phyloP scores from a whole-genome alignment of 1,284 basidiomycete species.

The Golubevia sp. region DNA sequence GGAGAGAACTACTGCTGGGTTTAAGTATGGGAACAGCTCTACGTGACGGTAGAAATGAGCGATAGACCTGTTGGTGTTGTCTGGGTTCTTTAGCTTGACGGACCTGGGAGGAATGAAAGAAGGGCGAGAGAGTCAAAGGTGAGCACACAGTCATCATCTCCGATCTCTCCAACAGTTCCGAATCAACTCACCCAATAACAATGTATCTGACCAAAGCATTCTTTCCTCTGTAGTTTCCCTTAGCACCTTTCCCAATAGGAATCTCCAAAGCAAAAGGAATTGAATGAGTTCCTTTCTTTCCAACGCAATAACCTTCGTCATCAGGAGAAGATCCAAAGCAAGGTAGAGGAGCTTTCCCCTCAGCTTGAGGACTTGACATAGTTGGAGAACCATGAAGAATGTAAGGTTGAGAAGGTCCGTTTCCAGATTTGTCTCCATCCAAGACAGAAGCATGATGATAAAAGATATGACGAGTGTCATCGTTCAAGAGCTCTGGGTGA shows the following conservation, averaged over 20 bases:
- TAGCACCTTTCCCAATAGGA: conserved; percentile 72
- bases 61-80: conserved; percentile 72
- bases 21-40: conserved; percentile 79
- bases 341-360: conserved; percentile 65
- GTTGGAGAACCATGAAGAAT: conserved; percentile 48
- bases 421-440: conserved; percentile 38
- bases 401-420: conserved; percentile 49
- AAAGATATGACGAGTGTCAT: conserved; percentile 77
- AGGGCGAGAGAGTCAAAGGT: conserved; percentile 10
- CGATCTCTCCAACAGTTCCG: neutral
- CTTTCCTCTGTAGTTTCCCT: conserved; percentile 71
- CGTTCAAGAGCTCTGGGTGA: conserved; percentile 66
- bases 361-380: conserved; percentile 62
- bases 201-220: conserved; percentile 80
- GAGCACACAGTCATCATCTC: neutral
- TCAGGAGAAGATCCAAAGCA: conserved; percentile 65
- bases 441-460: conserved; percentile 77
- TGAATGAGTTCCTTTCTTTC: conserved; percentile 69
- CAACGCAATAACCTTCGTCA: conserved; percentile 71
- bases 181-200: conserved; percentile 71
- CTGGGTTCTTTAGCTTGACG: conserved; percentile 76
- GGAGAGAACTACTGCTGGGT: conserved; percentile 71
- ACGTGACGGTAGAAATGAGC: conserved; percentile 90
- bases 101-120: conserved; percentile 64
- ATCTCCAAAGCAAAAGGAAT: conserved; percentile 81